These are phyloP conservation scores for Chondrostereum purpureum DNA, from an alignment of 1,284 basidiomycete species.

Conservation along the genomic window DNA sequence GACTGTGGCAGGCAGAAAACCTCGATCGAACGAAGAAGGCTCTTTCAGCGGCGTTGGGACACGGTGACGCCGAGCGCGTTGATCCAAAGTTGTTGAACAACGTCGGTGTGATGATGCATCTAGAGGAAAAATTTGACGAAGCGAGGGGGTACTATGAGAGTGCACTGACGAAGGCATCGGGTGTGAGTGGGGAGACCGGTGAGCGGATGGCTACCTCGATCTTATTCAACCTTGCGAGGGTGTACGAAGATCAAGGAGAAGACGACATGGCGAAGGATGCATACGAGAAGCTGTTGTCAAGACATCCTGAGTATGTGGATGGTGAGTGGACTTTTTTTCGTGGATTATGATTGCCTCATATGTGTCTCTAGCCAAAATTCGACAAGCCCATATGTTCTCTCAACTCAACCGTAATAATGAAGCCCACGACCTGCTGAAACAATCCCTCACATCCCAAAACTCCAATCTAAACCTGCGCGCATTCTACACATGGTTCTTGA, in stretches of 20 bases:
- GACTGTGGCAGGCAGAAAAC: slow-evolving; percentile 80
- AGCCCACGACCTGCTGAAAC: slow-evolving; percentile 83
- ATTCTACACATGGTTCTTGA: slow-evolving; percentile 84
- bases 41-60: slow-evolving; percentile 64
- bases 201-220: slow-evolving; percentile 76
- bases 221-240: slow-evolving; percentile 83
- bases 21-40: slow-evolving; percentile 67
- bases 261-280: slow-evolving; percentile 70
- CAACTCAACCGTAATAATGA: slow-evolving; percentile 66
- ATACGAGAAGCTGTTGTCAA: slow-evolving; percentile 75
- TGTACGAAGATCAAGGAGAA: slow-evolving; percentile 80
- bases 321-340: slow-evolving; percentile 44
- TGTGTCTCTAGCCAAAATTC: slow-evolving; percentile 69
- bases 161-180: slow-evolving; percentile 53
- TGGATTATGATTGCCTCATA: slow-evolving; percentile 8
- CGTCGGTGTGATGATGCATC: slow-evolving; percentile 69
- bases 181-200: slow-evolving; percentile 40
- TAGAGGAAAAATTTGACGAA: slow-evolving; percentile 57
- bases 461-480: slow-evolving; percentile 76
- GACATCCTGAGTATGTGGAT: slow-evolving; percentile 91
- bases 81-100: slow-evolving; percentile 80
- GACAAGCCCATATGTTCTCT: slow-evolving; percentile 75
- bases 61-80: slow-evolving; percentile 42
- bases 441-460: slow-evolving; percentile 69
- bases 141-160: slow-evolving; percentile 60